These are phyloP conservation scores for Sedum album DNA, from an alignment of 164 flowering plant genomes.

Conservation along the genomic window DNA sequence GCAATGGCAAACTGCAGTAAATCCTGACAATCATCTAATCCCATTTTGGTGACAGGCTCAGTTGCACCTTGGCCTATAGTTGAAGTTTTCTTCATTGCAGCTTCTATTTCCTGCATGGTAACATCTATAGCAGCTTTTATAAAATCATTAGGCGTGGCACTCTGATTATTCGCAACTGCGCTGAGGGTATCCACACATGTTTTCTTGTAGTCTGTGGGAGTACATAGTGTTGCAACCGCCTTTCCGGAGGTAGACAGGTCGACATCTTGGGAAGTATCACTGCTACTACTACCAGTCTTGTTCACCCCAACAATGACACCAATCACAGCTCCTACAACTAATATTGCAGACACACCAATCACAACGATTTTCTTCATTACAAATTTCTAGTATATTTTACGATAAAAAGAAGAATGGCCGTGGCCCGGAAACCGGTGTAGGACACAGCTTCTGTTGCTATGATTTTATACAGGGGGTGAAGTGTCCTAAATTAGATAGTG, in stretches of 20 bases:
- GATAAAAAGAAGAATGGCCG: not conserved
- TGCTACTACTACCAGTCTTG: not conserved
- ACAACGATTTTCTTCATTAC: slow-evolving; percentile 1
- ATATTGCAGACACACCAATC: not conserved
- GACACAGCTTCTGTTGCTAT: not conserved
- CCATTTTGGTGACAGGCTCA: slow-evolving; percentile 20
- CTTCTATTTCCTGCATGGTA: slow-evolving; percentile 23
- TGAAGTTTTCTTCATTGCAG: slow-evolving; percentile 13
- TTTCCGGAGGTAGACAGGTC: slow-evolving; percentile 17
- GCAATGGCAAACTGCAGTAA: slow-evolving; percentile 27
- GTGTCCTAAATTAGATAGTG: not conserved
- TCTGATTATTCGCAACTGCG: slow-evolving; percentile 21
- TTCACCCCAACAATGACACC: slow-evolving; percentile 6
- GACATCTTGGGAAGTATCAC: not conserved
- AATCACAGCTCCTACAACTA: slow-evolving; percentile 2
- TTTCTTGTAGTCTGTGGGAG: slow-evolving; percentile 35
- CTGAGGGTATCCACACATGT: slow-evolving; percentile 25
- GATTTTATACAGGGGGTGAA: not conserved
- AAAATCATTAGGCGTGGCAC: slow-evolving; percentile 30
- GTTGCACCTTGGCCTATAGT: slow-evolving; percentile 12
- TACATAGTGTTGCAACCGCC: slow-evolving; percentile 31
- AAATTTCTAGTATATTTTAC: not conserved
- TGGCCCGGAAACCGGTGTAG: not conserved
- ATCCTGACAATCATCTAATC: slow-evolving; percentile 38
- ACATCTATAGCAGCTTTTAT: slow-evolving; percentile 26